phyloP scores from a whole-genome alignment of 768 basidiomycete genomes.

The Xerocomus spinulosus region DNA sequence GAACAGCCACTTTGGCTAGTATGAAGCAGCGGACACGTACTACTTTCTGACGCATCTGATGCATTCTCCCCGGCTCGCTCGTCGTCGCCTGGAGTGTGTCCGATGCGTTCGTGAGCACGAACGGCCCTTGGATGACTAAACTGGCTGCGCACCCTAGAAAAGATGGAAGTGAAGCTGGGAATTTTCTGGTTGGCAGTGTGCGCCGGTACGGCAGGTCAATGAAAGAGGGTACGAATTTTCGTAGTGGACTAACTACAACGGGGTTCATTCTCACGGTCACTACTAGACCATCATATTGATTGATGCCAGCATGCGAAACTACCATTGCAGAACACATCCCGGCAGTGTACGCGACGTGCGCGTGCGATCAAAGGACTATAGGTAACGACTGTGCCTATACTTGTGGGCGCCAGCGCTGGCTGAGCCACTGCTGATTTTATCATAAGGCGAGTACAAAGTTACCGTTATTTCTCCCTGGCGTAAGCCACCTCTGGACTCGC shows the following conservation, averaged over 20 bases:
- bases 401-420: background rate
- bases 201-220: conserved; percentile 2
- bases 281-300: background rate
- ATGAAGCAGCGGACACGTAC: conserved; percentile 7
- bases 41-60: conserved; percentile 18
- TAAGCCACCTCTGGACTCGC: too few species aligned
- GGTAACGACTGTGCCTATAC: conserved; percentile 7
- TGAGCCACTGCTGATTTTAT: background rate
- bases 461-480: too few species aligned
- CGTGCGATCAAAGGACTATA: background rate
- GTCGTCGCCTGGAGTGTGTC: background rate
- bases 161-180: conserved; percentile 17
- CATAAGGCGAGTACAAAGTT: too few species aligned
- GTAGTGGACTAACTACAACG: too few species aligned
- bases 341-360: background rate
- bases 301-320: background rate
- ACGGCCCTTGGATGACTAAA: background rate
- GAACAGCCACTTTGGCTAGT: background rate
- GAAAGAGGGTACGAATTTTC: conserved; percentile 1
- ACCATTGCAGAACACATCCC: background rate
- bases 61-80: background rate
- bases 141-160: conserved; percentile 8
- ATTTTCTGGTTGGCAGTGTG: background rate
- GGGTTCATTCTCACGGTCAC: conserved; percentile 13
- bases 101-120: too few species aligned